Conservation (phyloP, 768 basidiomycete species). For the Leccinum disarticulatum region DNA sequence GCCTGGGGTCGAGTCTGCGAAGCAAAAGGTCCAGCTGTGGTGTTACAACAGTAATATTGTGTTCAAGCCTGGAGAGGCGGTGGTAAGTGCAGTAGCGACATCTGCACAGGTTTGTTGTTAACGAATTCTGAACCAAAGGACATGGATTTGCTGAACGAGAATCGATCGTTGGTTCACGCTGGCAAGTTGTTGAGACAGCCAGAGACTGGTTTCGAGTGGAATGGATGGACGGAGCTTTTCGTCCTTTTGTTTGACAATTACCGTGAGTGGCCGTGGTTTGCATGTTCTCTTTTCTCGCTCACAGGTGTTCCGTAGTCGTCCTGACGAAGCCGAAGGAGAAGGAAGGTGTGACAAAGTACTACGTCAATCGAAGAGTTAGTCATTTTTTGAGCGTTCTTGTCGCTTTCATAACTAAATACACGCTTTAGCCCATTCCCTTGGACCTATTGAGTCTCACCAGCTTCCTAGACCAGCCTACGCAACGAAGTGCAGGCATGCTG, state of each 20-base stretch:
- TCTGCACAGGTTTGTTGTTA: background rate
- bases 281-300: slow-evolving; percentile 3
- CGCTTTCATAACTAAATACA: slow-evolving; percentile 1
- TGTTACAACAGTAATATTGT: slow-evolving; percentile 75
- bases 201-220: slow-evolving; percentile 86
- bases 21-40: slow-evolving; percentile 90
- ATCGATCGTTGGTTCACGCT: slow-evolving; percentile 79
- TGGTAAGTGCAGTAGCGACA: slow-evolving; percentile 38
- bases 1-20: slow-evolving; percentile 80
- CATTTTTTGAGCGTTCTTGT: background rate
- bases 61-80: slow-evolving; percentile 75
- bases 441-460: slow-evolving; percentile 85
- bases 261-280: slow-evolving; percentile 46
- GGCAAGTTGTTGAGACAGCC: slow-evolving; percentile 85
- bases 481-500: slow-evolving; percentile 71
- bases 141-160: slow-evolving; percentile 85
- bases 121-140: slow-evolving; percentile 45
- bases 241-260: slow-evolving; percentile 96
- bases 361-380: slow-evolving; percentile 77
- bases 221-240: slow-evolving; percentile 86
- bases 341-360: slow-evolving; percentile 72
- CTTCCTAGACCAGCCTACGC: slow-evolving; percentile 77
- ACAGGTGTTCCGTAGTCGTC: slow-evolving; percentile 56
- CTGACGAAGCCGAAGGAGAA: slow-evolving; percentile 84
- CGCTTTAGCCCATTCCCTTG: slow-evolving; percentile 80